Percentiles rank a stretch among this genome's conserved stretches.
Conservation (phyloP, 768 basidiomycete genomes). For the Hygrocybe coccinea region DNA sequence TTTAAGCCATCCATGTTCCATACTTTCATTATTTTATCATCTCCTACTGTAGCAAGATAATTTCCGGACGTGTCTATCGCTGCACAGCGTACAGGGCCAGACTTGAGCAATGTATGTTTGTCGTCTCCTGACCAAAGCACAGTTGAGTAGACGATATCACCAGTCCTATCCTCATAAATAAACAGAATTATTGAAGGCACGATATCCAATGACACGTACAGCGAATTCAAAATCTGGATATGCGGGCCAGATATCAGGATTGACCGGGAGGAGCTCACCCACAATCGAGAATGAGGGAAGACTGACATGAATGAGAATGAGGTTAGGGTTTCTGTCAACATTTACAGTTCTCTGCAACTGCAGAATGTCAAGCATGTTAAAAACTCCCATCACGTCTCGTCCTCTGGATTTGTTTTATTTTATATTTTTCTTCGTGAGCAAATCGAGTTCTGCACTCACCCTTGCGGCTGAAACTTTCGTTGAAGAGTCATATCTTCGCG, state of each 20-base stretch:
- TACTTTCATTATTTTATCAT: constrained; percentile 78
- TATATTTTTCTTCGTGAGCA: constrained; percentile 57
- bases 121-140: constrained; percentile 27
- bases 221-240: constrained; percentile 53
- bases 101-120: constrained; percentile 34
- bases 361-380: constrained; percentile 5
- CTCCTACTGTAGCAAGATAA: constrained; percentile 60
- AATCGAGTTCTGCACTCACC: neutral
- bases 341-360: constrained; percentile 9
- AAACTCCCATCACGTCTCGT: constrained; percentile 45
- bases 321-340: constrained; percentile 21
- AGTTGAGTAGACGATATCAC: constrained; percentile 46
- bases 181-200: constrained; percentile 5
- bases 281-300: constrained; percentile 49
- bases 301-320: constrained; percentile 29
- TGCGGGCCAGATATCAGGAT: constrained; percentile 53
- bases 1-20: constrained; percentile 59
- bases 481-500: constrained; percentile 58
- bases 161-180: constrained; percentile 41
- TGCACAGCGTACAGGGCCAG: constrained; percentile 57
- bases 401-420: constrained; percentile 69
- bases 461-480: neutral
- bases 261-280: constrained; percentile 31
- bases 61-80: constrained; percentile 42
- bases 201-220: constrained; percentile 36